Base-by-base conservation (phyloP, 176 grass and related monocot species). In the Luzula sylvatica region DNA sequence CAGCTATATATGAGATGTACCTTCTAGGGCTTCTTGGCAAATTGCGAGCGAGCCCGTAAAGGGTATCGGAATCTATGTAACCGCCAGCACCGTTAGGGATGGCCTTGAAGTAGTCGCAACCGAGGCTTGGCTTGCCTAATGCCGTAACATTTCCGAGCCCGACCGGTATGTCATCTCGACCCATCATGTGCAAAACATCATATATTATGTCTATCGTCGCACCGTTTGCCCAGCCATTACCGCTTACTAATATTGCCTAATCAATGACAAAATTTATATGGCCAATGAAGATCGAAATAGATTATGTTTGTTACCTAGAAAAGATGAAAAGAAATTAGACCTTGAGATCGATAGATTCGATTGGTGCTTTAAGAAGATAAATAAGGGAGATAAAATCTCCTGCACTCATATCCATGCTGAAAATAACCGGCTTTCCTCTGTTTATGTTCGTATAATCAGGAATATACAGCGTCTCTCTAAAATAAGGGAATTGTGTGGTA, bases 401-500 rank as follows among this genome's bases (percentile, higher is more conserved):
- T 46, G 83, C 66, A 64, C 83, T 95, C 89, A 88, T 85, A 55
- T 95, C 88, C 75, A 95, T 88, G 49, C 84, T 70, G 54, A 95
- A 76, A 56, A 95, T 53, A 35, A 82, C 53, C 28, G 59, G 53
- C 61, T 42, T 82, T n/a, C 89, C 83, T 23, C 22, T 44, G 11
- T 15, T 70, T 55, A 32, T 23, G 15, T 59, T 78, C 8, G 35
- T 15, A 22, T 50, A 76, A 20, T 55, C 8, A 19, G 76, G 80
- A 8, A 61, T 68, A 49, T 85, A 70, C 28, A 88, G 49, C 49
- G 68, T 64, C 58, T 95, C 79, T 57, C 38, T 72, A 48, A 84
- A 88, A 67, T 81, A 88, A 54, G 83, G 83, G 57, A 88, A 95
- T 16, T 88, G 76, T 38, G 62, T 15, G 1, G 40, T 67, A 57